Percentiles rank a stretch among this genome's conserved stretches.
phyloP scores from a whole-genome alignment of 2,329 filamentous ascomycete genomes.

The Bipolaris zeicola region DNA sequence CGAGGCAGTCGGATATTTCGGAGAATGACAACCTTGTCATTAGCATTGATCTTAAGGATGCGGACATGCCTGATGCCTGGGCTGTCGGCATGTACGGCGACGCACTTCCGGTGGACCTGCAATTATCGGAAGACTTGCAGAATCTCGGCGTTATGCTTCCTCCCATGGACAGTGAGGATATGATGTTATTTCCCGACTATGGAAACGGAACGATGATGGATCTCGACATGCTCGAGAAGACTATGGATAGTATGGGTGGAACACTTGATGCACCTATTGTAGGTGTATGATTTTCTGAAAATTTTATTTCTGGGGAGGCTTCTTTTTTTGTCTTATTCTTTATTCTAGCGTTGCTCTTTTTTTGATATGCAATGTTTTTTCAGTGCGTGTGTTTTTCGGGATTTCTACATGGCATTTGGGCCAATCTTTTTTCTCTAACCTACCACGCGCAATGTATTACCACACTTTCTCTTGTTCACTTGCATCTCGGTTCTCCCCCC shows the following conservation, averaged over 20 bases:
- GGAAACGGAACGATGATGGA: conserved; percentile 38
- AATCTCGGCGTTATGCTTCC: conserved; percentile 40
- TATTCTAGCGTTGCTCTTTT: neutral
- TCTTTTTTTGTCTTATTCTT: neutral
- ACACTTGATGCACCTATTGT: conserved; percentile 26
- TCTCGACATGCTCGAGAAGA: conserved; percentile 42
- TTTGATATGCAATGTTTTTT: too few relatives aligned
- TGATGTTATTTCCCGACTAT: conserved; percentile 42
- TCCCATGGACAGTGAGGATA: conserved; percentile 43
- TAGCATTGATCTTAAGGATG: conserved; percentile 45
- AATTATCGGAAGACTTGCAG: conserved; percentile 41
- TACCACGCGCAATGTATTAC: conserved; percentile 4
- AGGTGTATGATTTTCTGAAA: conserved; percentile 1
- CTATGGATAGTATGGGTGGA: conserved; percentile 38
- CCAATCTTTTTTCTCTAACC: neutral
- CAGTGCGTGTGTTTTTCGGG: neutral
- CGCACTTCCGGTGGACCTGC: conserved; percentile 37
- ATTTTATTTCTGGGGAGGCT: neutral
- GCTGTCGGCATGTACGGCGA: conserved; percentile 33
- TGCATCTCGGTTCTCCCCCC: too few relatives aligned
- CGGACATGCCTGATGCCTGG: conserved; percentile 44
- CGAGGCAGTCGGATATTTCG: conserved; percentile 50
- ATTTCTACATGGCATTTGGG: neutral
- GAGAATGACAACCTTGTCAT: conserved; percentile 51
- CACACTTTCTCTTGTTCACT: neutral